Base-by-base conservation (phyloP, 495 filamentous ascomycete genomes). In the Penicillium canescens region DNA sequence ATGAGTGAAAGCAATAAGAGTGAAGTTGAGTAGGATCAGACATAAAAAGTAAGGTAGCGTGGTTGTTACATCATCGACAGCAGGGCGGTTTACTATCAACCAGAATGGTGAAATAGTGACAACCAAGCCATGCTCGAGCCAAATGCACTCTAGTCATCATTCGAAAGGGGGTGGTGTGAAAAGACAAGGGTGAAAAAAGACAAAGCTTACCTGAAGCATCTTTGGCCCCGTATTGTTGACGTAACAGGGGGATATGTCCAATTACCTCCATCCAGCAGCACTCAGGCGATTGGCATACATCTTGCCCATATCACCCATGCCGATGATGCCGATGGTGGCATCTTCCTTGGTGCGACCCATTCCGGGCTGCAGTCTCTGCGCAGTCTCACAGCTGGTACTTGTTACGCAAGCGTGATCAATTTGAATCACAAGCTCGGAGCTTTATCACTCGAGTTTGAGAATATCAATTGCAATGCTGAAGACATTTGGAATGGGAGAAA, bases 111-210 rank as follows among this genome's bases (percentile, higher is more conserved):
- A 63, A 49, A 52, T 59, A 59, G 61, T 37, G 51, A 63, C 61
- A 54, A 52, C 61, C 78, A 71, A 63, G 67, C 80, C 83, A 90
- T 95, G 80, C 91, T 97, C 91, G 90, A 97, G 92, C 92, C 92
- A 97, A 97, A 97, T 97, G 92, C 92, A 89, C 92, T 97, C 92
- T 90, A 89, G 91, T 97, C 92, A 97, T 96, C 92, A 93, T 92
- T 66, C 62, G 65, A 76, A 21, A 63, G 47, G 47, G 50, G 24
- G 40, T 52, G 59, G 58, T 12, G 13, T 24, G 53, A 38, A 42
- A 44, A 43, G 48, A 59, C 62, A 31, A 40, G 49, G 42, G 50
- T 47, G 57, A 41, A 56, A 52, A 20, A 52, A 56, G 13, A 24
- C 23, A 21, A 46, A 53, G 62, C 69, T 73, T 68, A 71, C 68